Evolutionary conservation across 208 protist species (phyloP).

Genomic region (Wallacemonas collosoma): DNA sequence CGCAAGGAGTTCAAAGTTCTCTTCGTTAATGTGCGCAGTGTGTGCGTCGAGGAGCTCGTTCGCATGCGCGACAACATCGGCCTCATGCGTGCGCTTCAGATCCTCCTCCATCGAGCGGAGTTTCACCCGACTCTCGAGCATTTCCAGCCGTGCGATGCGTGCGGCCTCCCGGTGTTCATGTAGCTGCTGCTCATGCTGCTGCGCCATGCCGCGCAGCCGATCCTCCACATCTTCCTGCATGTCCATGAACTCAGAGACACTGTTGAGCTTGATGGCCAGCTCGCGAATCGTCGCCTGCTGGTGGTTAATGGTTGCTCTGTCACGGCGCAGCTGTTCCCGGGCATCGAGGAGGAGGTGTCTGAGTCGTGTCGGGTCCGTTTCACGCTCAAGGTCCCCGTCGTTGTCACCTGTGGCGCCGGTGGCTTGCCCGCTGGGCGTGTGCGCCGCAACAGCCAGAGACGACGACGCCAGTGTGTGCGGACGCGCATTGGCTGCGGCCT

Average conservation of each 20-base stretch:
- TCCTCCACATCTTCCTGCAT: slow-evolving; percentile 51
- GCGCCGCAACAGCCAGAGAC: background rate
- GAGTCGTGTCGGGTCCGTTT: background rate
- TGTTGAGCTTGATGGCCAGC: slow-evolving; percentile 57
- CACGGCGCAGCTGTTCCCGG: slow-evolving; percentile 28
- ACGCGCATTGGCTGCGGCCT: too few relatives aligned
- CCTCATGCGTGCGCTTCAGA: slow-evolving; percentile 38
- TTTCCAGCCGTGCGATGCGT: slow-evolving; percentile 42
- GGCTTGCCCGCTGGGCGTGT: background rate
- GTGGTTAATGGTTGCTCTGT: slow-evolving; percentile 39
- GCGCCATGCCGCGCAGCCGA: slow-evolving; percentile 46
- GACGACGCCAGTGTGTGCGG: too few relatives aligned
- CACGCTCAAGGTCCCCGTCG: slow-evolving; percentile 3
- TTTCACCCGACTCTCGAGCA: slow-evolving; percentile 78
- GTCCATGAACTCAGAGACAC: slow-evolving; percentile 54
- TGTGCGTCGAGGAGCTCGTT: slow-evolving; percentile 60
- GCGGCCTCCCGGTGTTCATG: slow-evolving; percentile 28
- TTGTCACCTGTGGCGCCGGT: background rate
- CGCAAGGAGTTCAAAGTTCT: slow-evolving; percentile 72
- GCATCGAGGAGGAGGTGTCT: slow-evolving; percentile 19
- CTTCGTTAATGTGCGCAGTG: slow-evolving; percentile 63
- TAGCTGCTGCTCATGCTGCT: slow-evolving; percentile 29
- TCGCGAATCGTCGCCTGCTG: slow-evolving; percentile 57
- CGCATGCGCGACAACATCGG: slow-evolving; percentile 62
- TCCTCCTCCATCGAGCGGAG: slow-evolving; percentile 57